phyloP scores from a whole-genome alignment of 2,329 filamentous ascomycete species.

The Lachnellula subtilissima region DNA sequence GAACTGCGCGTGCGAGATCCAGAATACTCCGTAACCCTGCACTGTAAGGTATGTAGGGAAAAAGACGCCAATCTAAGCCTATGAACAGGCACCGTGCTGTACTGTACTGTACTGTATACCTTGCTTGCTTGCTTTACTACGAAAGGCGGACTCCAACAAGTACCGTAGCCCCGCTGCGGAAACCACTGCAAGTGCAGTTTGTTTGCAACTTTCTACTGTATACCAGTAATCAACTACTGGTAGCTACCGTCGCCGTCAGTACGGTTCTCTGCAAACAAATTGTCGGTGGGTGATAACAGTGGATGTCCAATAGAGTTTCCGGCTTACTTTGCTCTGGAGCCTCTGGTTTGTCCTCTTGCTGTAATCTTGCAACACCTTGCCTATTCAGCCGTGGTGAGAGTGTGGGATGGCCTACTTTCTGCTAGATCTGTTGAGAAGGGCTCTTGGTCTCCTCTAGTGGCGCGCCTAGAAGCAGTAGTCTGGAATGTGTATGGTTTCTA shows the following conservation, averaged over 20 bases:
- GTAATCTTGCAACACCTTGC: not conserved
- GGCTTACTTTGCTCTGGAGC: too few relatives aligned
- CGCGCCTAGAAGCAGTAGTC: not conserved
- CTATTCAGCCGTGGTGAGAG: not conserved
- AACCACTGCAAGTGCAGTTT: not conserved
- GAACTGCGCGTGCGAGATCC: too few relatives aligned
- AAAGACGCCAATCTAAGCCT: too few relatives aligned
- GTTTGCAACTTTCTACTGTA: not conserved
- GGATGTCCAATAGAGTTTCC: too few relatives aligned
- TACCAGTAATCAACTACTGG: not conserved
- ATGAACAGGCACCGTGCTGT: too few relatives aligned
- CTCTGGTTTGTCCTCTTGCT: too few relatives aligned
- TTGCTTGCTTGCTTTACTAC: too few relatives aligned
- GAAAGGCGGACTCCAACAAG: not conserved
- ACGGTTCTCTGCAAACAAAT: too few relatives aligned
- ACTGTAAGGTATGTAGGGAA: too few relatives aligned
- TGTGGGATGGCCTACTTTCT: not conserved
- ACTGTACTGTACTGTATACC: too few relatives aligned
- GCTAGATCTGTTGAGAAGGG: not conserved
- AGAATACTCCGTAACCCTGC: too few relatives aligned
- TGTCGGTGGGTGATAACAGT: too few relatives aligned
- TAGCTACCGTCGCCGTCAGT: not conserved
- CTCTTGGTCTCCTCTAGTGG: not conserved
- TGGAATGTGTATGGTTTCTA: not conserved
- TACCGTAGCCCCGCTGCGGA: not conserved